These are phyloP conservation scores for Xylaria sp. DNA, from an alignment of 2,329 filamentous ascomycete species.

Conservation along the genomic window DNA sequence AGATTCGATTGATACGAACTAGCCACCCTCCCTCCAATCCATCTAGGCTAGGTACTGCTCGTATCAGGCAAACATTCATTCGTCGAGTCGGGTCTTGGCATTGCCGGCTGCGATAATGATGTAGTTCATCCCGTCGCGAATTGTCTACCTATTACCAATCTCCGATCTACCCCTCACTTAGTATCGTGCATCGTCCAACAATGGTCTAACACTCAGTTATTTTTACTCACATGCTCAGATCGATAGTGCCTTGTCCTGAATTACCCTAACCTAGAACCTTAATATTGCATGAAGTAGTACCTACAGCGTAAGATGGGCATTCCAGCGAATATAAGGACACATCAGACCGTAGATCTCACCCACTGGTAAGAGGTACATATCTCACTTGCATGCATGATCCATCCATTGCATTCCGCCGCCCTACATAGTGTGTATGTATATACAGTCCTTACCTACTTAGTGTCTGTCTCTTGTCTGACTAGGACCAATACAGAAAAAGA, in stretches of 20 bases:
- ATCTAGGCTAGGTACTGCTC: neutral
- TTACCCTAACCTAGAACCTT: neutral
- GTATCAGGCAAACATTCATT: neutral
- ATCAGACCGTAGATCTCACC: neutral
- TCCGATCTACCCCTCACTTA: constrained; percentile 5
- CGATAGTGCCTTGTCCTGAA: neutral
- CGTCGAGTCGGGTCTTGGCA: neutral
- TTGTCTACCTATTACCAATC: neutral
- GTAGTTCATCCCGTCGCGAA: neutral
- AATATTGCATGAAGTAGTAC: neutral
- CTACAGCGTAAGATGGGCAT: neutral
- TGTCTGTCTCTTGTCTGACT: neutral
- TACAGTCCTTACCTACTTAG: neutral
- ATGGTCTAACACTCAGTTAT: neutral
- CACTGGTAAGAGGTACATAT: constrained; percentile 7
- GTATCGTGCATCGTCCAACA: neutral
- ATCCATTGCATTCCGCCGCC: constrained; percentile 5
- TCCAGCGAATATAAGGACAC: neutral
- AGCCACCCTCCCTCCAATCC: neutral
- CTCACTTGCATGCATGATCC: constrained; percentile 26
- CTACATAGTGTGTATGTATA: neutral
- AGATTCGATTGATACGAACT: constrained; percentile 7
- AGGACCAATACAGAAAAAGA: neutral
- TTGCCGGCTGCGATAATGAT: neutral
- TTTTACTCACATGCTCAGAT: neutral